These are phyloP conservation scores for Castanopsis chinensis DNA, from an alignment of 306 rosid genomes.

Conservation along the genomic window DNA sequence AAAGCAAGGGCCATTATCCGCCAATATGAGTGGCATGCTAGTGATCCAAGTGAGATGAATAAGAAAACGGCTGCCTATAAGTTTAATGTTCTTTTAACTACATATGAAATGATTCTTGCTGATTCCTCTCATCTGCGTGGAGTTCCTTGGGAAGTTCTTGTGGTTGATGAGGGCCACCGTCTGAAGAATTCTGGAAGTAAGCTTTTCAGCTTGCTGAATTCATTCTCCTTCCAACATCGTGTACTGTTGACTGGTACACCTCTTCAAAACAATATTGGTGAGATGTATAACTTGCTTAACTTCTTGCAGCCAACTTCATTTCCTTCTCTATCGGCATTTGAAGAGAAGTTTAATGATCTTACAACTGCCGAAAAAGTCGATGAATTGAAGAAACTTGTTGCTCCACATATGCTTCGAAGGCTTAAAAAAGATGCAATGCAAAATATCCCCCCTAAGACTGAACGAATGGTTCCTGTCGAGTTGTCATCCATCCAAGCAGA, in stretches of 20 bases:
- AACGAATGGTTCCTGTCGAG: conserved; percentile 99
- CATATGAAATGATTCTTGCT: conserved; percentile 97
- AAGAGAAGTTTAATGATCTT: conserved; percentile 94
- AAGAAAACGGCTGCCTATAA: conserved; percentile 78
- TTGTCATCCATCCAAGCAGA: conserved; percentile 98
- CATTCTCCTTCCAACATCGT: conserved; percentile 95
- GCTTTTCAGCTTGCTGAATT: conserved; percentile 94
- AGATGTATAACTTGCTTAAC: conserved; percentile 98
- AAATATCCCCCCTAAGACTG: conserved; percentile 99
- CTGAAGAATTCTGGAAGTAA: conserved; percentile 95
- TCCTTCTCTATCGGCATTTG: conserved; percentile 89
- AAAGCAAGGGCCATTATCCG: conserved; percentile 93
- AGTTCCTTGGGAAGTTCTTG: conserved; percentile 99
- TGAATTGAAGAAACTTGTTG: conserved; percentile 94
- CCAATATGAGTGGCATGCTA: conserved; percentile 97
- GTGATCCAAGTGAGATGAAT: conserved; percentile 50
- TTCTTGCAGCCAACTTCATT: conserved; percentile 98
- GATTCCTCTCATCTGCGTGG: conserved; percentile 94
- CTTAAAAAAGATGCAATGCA: conserved; percentile 99
- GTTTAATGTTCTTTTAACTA: conserved; percentile 90
- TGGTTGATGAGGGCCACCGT: conserved; percentile 98
- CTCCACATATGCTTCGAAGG: conserved; percentile 99
- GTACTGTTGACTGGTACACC: conserved; percentile 98
- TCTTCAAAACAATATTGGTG: conserved; percentile 95
- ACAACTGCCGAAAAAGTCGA: conserved; percentile 97